Percentiles rank a stretch among this genome's conserved stretches.
phyloP scores from a whole-genome alignment of 768 basidiomycete species.

The Agaricus subrufescens region DNA sequence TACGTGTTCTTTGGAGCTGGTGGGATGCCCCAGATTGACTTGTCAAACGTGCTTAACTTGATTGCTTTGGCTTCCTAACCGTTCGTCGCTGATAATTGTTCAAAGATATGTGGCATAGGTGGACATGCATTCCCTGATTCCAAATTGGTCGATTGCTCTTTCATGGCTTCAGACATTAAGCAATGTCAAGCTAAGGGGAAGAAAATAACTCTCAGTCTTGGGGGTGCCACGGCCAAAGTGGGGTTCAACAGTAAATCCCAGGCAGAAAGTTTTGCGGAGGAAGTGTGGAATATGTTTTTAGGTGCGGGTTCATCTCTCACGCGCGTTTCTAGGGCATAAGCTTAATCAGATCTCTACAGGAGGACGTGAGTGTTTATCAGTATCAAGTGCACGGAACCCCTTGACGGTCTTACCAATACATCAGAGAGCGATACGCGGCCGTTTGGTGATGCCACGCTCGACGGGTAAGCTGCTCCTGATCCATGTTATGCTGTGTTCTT shows the following conservation, averaged over 20 bases:
- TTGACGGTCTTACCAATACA: not conserved
- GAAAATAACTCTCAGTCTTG: slow-evolving; percentile 46
- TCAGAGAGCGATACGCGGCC: slow-evolving; percentile 46
- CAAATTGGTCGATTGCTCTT: slow-evolving; percentile 57
- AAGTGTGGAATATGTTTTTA: slow-evolving; percentile 68
- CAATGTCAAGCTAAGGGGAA: slow-evolving; percentile 63
- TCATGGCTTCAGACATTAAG: slow-evolving; percentile 57
- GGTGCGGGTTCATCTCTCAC: slow-evolving; percentile 27
- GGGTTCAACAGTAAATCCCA: slow-evolving; percentile 51
- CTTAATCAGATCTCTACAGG: slow-evolving; percentile 14
- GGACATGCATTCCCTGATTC: slow-evolving; percentile 52
- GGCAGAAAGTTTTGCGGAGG: slow-evolving; percentile 50
- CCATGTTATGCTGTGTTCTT: not conserved
- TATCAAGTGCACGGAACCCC: slow-evolving; percentile 3
- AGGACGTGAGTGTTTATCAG: slow-evolving; percentile 21
- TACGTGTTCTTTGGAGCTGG: slow-evolving; percentile 58
- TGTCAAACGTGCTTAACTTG: slow-evolving; percentile 46
- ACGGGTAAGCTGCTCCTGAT: slow-evolving; percentile 43
- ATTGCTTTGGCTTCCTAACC: not conserved
- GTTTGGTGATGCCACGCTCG: slow-evolving; percentile 62
- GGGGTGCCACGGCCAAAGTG: slow-evolving; percentile 55
- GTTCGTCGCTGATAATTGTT: not conserved
- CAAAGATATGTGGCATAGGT: slow-evolving; percentile 51
- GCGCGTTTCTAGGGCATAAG: not conserved
- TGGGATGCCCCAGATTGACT: slow-evolving; percentile 53